phyloP scores from a whole-genome alignment of 805 yeast genomes.

The Saccharomycopsis capsularis region DNA sequence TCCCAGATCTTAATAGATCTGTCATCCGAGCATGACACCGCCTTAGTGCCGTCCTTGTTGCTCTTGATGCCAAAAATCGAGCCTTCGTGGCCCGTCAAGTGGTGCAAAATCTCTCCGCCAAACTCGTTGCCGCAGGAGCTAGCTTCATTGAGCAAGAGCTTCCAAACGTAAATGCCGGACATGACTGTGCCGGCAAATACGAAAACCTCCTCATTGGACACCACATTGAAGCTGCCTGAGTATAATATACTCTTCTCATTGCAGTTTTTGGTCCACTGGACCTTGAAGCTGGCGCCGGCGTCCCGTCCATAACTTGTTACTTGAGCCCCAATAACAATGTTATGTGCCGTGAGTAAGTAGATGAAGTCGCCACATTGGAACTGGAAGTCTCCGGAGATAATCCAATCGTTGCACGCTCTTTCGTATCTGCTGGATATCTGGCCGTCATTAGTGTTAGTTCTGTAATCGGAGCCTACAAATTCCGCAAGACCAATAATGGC shows the following conservation, averaged over 20 bases:
- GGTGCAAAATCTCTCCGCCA: constrained; percentile 36
- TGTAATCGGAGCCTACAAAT: constrained; percentile 25
- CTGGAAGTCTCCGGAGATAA: constrained; percentile 50
- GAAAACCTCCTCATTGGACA: constrained; percentile 36
- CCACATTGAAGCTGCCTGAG: constrained; percentile 66
- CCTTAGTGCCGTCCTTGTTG: constrained; percentile 44
- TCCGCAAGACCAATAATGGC: constrained; percentile 34
- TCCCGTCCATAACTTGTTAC: neutral
- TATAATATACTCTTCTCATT: constrained; percentile 78
- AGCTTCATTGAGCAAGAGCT: constrained; percentile 29
- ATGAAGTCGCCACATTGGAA: constrained; percentile 28
- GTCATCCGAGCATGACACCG: constrained; percentile 89
- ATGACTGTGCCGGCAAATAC: constrained; percentile 91
- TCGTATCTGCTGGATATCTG: constrained; percentile 29
- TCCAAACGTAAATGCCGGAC: constrained; percentile 83
- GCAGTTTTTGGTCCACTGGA: constrained; percentile 32
- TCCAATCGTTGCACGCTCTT: constrained; percentile 70
- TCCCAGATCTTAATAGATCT: constrained; percentile 79
- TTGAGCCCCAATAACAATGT: constrained; percentile 42
- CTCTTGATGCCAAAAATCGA: constrained; percentile 78
- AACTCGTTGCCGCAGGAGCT: neutral
- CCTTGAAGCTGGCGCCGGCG: constrained; percentile 25
- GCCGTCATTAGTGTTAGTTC: neutral
- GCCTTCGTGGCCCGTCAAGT: constrained; percentile 76
- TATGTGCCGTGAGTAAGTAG: constrained; percentile 72